A percentile compares a stretch with the other conserved stretches of the same genome.
phyloP scores from a whole-genome alignment of 805 yeast species.

The Zygosaccharomyces bisporus region DNA sequence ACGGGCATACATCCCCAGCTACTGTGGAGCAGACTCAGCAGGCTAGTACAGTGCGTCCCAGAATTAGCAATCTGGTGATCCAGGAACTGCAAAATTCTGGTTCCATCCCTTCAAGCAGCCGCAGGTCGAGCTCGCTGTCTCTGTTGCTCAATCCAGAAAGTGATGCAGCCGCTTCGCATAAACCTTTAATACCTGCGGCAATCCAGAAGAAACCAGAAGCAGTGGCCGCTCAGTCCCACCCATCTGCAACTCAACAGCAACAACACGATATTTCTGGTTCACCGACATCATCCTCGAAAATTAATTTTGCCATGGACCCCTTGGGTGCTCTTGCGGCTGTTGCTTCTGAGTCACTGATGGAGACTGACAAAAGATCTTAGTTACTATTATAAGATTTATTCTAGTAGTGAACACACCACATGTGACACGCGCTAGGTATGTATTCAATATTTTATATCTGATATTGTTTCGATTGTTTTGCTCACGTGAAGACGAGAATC shows the following conservation, averaged over 20 bases:
- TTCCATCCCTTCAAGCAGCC: slow-evolving; percentile 9
- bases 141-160: slow-evolving; percentile 15
- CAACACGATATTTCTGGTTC: not conserved
- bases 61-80: slow-evolving; percentile 11
- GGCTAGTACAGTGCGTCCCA: slow-evolving; percentile 11
- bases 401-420: too few species aligned
- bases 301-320: slow-evolving; percentile 36
- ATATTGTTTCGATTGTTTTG: not conserved
- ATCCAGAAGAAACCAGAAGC: not conserved
- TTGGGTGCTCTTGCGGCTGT: slow-evolving; percentile 39
- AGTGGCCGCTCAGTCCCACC: not conserved
- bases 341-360: slow-evolving; percentile 31
- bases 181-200: not conserved
- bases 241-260: slow-evolving; percentile 1
- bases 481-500: slow-evolving; percentile 1
- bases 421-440: too few species aligned
- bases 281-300: slow-evolving; percentile 7
- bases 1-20: slow-evolving; percentile 4
- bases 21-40: slow-evolving; percentile 5
- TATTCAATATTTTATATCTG: not conserved
- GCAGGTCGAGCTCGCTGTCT: slow-evolving; percentile 16
- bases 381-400: not conserved
- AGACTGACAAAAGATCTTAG: slow-evolving; percentile 4
- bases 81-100: slow-evolving; percentile 13
- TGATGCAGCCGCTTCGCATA: slow-evolving; percentile 2